Conservation (phyloP, 2,329 filamentous ascomycete genomes). For the Pleurostoma richardsiae region DNA sequence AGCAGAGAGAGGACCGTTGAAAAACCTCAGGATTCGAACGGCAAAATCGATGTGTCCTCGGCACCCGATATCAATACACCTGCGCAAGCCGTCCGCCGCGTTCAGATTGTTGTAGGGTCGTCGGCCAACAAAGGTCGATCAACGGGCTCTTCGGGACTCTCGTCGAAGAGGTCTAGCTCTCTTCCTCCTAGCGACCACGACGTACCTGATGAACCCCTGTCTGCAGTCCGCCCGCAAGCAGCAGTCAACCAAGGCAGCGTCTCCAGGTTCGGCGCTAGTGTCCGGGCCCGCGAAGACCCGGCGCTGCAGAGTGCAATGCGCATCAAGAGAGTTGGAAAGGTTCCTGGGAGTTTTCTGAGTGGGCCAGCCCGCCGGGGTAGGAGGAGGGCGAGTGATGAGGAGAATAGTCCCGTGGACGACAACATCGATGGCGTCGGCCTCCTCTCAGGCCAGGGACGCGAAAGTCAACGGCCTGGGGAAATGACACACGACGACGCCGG, state of each 20-base stretch:
- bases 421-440: conserved; percentile 35
- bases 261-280: conserved; percentile 46
- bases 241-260: conserved; percentile 45
- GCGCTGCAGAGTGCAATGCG: conserved; percentile 70
- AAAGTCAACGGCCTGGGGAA: conserved; percentile 24
- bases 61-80: conserved; percentile 45
- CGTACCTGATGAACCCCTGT: conserved; percentile 42
- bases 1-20: conserved; percentile 23
- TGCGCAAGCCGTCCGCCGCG: conserved; percentile 42
- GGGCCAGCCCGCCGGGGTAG: conserved; percentile 74
- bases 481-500: conserved; percentile 24
- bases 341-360: conserved; percentile 72
- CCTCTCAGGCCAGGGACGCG: conserved; percentile 34
- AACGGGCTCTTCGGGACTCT: conserved; percentile 26
- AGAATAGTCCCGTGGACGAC: conserved; percentile 36
- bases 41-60: not conserved
- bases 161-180: conserved; percentile 24
- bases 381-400: conserved; percentile 56
- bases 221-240: conserved; percentile 39
- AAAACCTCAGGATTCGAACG: conserved; percentile 13
- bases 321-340: conserved; percentile 70
- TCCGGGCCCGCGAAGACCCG: conserved; percentile 53
- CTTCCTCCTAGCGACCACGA: conserved; percentile 40
- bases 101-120: conserved; percentile 49
- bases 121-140: conserved; percentile 37